These are phyloP conservation scores for Climacium dendroides DNA, from an alignment of 225 moss, liverwort and hornwort genomes.

Conservation along the genomic window DNA sequence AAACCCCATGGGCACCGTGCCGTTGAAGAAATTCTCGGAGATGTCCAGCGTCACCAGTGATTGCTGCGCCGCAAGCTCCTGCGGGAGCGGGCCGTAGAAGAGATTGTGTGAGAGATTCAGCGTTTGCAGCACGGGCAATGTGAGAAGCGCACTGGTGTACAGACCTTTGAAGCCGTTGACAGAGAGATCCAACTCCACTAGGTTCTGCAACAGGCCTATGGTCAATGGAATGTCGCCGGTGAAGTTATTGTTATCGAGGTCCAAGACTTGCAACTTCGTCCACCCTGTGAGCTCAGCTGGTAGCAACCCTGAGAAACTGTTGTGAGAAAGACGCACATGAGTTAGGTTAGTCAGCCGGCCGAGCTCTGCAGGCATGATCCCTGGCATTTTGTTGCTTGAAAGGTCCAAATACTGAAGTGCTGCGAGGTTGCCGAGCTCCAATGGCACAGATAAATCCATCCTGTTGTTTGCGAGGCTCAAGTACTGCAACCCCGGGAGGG, in stretches of 20 bases:
- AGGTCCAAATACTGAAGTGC: conserved; percentile 41
- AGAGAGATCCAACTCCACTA: conserved; percentile 36
- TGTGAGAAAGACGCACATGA: conserved; percentile 9
- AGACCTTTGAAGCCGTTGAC: conserved; percentile 29
- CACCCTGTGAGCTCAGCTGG: conserved; percentile 35
- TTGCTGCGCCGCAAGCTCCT: conserved; percentile 6
- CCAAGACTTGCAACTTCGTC: conserved; percentile 6
- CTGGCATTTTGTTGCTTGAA: conserved; percentile 30
- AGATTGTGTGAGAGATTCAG: conserved; percentile 50
- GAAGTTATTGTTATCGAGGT: conserved; percentile 25
- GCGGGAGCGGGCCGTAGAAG: conserved; percentile 35
- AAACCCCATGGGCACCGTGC: conserved; percentile 36
- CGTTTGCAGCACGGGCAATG: conserved; percentile 10
- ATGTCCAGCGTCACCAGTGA: not conserved
- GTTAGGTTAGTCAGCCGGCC: conserved; percentile 35
- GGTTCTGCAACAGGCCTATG: conserved; percentile 18
- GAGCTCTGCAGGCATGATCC: conserved; percentile 41
- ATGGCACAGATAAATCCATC: conserved; percentile 20
- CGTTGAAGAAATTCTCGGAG: conserved; percentile 18
- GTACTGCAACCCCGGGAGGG: conserved; percentile 15
- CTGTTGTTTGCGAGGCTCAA: conserved; percentile 33
- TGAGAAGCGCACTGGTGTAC: conserved; percentile 15
- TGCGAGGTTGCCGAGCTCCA: conserved; percentile 23
- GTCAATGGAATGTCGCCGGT: conserved; percentile 14
- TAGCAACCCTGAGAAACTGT: conserved; percentile 33